Evolutionary conservation across 768 basidiomycete species (phyloP), one percentile per base, ranked within the genome.

Genomic region (Mycena metata): DNA sequence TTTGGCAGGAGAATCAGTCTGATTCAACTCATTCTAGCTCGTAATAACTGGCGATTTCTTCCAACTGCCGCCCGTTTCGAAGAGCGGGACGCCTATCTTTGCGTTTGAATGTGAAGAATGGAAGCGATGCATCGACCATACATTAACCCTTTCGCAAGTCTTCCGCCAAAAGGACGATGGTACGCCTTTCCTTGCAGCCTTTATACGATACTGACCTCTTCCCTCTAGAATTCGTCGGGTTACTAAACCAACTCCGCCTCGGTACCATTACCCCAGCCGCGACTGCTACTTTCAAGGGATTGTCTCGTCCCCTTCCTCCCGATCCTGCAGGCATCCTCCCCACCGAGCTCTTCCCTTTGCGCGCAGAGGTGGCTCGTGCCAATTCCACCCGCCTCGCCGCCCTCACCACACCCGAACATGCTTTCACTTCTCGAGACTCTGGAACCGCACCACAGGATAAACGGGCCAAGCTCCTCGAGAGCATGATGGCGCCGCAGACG

Each of bases 21-120:
- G 26, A 19, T 21, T 51, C 7, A 21, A 52, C 30, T 6, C 11
- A 5, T 43, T 55, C 26, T 21, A 67, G 89, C 80, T 94, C 42
- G 81, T 94, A 51, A 85, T 94, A 33, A 92, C 91, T 1, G 93
- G 93, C 21, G 93, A 95, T 77, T 95, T 94, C 80, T 94, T 94
- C 80, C 93, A 95, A 77, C 84, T 95, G 2, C 93, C 93, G 0
- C 93, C 93, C 1, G 91, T 94, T 6, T 79, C 81, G 3, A 91
- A 87, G 74, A 84, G 84, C 42, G 71, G 70, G 8, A 76, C 75
- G 1, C 83, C 90, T 19, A 86, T 86, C 59, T 94, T 94, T 70
- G 90, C 90, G 5, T 95, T 95, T 74, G 91, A 95, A 72, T 91
- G 90, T 0, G 78, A 83, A 23, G 78, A 79, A 59, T 94, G 93